These are phyloP conservation scores for Suillus placidus DNA, from an alignment of 768 basidiomycete genomes.

Conservation along the genomic window DNA sequence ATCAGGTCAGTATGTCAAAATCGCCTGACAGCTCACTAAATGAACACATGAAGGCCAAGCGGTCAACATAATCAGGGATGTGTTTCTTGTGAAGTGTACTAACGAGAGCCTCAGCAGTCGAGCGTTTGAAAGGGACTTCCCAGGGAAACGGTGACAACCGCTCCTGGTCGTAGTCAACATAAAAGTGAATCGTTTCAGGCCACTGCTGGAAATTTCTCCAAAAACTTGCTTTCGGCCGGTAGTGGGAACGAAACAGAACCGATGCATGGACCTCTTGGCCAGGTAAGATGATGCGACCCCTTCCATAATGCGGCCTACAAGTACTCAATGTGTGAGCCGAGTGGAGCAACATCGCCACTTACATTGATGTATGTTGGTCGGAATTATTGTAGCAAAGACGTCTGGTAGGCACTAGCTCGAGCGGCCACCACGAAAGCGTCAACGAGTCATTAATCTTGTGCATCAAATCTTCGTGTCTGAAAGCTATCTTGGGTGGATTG, in stretches of 20 bases:
- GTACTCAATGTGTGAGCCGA: conserved; percentile 11
- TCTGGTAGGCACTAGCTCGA: conserved; percentile 30
- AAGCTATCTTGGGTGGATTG: conserved; percentile 27
- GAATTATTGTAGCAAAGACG: conserved; percentile 31
- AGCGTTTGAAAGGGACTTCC: conserved; percentile 24
- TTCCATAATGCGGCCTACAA: conserved; percentile 30
- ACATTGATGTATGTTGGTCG: conserved; percentile 25
- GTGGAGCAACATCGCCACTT: background rate
- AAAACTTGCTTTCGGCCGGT: conserved; percentile 30
- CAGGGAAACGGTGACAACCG: conserved; percentile 20
- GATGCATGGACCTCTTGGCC: conserved; percentile 37
- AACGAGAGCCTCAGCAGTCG: conserved; percentile 21
- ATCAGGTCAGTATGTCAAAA: background rate
- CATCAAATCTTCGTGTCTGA: conserved; percentile 32
- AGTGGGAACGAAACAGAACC: conserved; percentile 32
- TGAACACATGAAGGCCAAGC: conserved; percentile 32
- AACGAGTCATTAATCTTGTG: conserved; percentile 22
- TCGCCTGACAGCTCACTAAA: conserved; percentile 21
- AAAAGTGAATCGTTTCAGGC: conserved; percentile 23
- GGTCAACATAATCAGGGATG: conserved; percentile 25
- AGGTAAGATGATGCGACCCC: conserved; percentile 28
- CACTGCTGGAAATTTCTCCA: conserved; percentile 24
- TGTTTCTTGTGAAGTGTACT: conserved; percentile 6
- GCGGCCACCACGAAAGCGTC: conserved; percentile 22
- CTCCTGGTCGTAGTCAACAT: background rate